These are phyloP conservation scores for Handroanthus guayacan DNA, from an alignment of 257 asterid genomes.

Conservation along the genomic window DNA sequence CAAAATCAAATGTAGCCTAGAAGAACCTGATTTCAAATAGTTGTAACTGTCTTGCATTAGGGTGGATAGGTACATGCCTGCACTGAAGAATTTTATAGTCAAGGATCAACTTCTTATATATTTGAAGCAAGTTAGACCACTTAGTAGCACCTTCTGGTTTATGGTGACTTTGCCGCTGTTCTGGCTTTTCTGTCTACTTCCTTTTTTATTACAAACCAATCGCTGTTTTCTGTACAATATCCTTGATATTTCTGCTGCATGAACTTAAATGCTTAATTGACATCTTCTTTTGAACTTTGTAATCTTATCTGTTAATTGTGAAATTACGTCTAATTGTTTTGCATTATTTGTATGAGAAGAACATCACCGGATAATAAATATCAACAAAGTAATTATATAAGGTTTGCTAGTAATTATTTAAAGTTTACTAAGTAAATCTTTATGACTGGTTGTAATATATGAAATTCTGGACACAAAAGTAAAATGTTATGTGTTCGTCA, in stretches of 20 bases:
- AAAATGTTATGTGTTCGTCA: neutral
- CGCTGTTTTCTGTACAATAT: neutral
- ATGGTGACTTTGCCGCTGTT: neutral
- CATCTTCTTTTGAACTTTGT: neutral
- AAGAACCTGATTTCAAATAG: constrained; percentile 9
- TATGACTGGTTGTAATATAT: neutral
- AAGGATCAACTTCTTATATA: neutral
- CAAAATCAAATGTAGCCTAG: constrained; percentile 20
- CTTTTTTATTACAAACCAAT: constrained; percentile 1
- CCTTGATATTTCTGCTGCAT: neutral
- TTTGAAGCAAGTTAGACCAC: neutral
- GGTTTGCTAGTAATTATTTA: neutral
- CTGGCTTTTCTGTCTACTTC: neutral
- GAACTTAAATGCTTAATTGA: neutral
- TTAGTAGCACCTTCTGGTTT: neutral
- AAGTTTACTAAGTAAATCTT: neutral
- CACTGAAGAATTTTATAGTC: neutral
- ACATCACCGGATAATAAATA: neutral
- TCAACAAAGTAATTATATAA: neutral
- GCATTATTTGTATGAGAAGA: neutral
- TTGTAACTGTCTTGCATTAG: neutral
- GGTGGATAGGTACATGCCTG: constrained; percentile 4
- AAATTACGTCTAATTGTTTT: neutral
- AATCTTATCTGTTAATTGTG: neutral
- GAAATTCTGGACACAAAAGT: neutral